phyloP scores from a whole-genome alignment of 1,284 basidiomycete species.

The Rhizopogon hawkerae region DNA sequence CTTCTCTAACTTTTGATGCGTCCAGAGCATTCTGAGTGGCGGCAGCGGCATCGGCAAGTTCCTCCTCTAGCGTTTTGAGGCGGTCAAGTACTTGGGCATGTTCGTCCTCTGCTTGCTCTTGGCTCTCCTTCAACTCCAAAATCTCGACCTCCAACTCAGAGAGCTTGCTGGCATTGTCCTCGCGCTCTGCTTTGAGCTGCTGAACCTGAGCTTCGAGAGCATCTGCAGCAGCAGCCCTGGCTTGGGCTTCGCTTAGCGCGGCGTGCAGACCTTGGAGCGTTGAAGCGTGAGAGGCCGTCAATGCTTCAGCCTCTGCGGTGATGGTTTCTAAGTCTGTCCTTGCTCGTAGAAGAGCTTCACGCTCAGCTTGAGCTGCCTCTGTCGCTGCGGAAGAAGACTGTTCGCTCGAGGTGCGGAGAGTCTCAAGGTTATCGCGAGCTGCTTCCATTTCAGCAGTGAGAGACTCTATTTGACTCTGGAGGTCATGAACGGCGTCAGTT shows the following conservation, averaged over 20 bases:
- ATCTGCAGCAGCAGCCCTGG: constrained; percentile 36
- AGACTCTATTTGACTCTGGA: constrained; percentile 43
- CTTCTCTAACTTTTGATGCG: constrained; percentile 44
- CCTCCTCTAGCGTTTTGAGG: constrained; percentile 45
- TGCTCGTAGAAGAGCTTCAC: constrained; percentile 56
- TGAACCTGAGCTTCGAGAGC: constrained; percentile 45
- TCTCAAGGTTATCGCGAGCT: constrained; percentile 47
- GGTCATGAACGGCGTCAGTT: constrained; percentile 35
- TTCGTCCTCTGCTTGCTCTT: constrained; percentile 58
- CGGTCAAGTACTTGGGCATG: constrained; percentile 38
- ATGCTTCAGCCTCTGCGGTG: constrained; percentile 41
- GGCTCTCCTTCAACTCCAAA: constrained; percentile 65
- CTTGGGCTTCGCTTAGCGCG: constrained; percentile 39
- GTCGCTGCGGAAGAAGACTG: constrained; percentile 35
- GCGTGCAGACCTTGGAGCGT: constrained; percentile 40
- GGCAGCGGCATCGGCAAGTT: constrained; percentile 39
- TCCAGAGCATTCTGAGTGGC: constrained; percentile 45
- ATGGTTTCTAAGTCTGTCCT: constrained; percentile 52
- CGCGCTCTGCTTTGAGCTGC: constrained; percentile 56
- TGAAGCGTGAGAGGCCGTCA: constrained; percentile 43
- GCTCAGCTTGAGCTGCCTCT: constrained; percentile 50
- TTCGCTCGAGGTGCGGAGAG: constrained; percentile 39
- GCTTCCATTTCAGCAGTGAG: constrained; percentile 44
- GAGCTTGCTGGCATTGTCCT: constrained; percentile 66
- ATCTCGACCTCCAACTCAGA: constrained; percentile 74